Conservation (phyloP, 495 filamentous ascomycete genomes). For the Oidiodendron maius region DNA sequence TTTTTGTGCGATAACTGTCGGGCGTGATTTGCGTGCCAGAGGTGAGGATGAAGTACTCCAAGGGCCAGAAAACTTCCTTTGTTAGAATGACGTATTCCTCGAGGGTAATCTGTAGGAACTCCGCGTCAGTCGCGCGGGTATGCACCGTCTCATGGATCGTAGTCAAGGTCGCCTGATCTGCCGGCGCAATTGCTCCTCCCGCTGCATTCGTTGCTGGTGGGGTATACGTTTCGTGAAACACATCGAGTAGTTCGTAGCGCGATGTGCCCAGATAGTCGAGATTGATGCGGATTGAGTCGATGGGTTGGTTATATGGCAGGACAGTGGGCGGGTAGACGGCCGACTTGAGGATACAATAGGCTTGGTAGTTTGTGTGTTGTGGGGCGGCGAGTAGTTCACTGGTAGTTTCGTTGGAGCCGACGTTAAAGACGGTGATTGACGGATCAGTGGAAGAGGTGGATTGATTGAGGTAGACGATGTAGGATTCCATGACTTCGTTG, state of each 20-base stretch:
- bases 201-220: background rate
- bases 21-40: background rate
- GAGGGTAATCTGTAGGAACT: background rate
- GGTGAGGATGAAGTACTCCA: background rate
- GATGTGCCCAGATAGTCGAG: background rate
- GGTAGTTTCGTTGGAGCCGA: background rate
- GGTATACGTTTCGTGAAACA: too few relatives aligned
- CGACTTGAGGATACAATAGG: constrained; percentile 1
- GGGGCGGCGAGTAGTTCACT: constrained; percentile 6
- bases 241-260: background rate
- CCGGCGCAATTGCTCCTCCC: background rate
- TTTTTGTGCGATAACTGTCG: background rate
- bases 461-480: constrained; percentile 8
- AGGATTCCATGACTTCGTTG: constrained; percentile 32
- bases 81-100: background rate
- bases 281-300: background rate
- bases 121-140: background rate
- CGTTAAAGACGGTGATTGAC: constrained; percentile 5
- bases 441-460: background rate
- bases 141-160: background rate
- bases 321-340: background rate
- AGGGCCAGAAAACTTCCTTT: background rate
- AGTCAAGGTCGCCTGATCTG: background rate
- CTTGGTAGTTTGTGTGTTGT: constrained; percentile 10
- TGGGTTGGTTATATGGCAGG: background rate